These are phyloP conservation scores for Bolboschoenoplectus hybrid DNA, from an alignment of 202 grass and related monocot species.

Conservation along the genomic window DNA sequence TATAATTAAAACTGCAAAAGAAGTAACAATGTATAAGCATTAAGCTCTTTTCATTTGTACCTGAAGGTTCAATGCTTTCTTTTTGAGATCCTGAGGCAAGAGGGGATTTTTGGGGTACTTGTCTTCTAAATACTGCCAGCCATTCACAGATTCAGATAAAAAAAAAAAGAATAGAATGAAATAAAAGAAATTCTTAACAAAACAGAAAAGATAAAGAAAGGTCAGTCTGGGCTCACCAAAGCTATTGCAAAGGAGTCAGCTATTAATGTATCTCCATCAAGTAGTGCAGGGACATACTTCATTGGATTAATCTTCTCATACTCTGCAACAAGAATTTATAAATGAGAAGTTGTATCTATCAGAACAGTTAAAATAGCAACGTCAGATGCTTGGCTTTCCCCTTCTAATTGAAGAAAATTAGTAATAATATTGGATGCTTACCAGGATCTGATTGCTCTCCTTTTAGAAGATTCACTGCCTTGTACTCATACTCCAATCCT, in stretches of 20 bases:
- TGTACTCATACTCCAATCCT: constrained; percentile 93
- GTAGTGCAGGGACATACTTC: constrained; percentile 67
- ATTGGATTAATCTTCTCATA: constrained; percentile 79
- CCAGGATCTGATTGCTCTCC: constrained; percentile 79
- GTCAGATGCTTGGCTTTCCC: not conserved
- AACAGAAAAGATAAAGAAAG: not conserved
- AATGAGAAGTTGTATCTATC: not conserved
- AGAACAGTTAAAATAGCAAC: not conserved
- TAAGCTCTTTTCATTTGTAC: constrained; percentile 40
- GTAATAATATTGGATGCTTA: constrained; percentile 25
- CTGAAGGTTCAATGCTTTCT: constrained; percentile 88
- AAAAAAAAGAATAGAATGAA: not conserved
- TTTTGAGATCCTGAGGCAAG: constrained; percentile 74
- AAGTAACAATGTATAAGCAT: not conserved
- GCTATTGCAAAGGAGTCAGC: constrained; percentile 70
- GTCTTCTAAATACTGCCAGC: constrained; percentile 82
- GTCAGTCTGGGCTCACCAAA: constrained; percentile 48
- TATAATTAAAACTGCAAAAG: not conserved
- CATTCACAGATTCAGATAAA: not conserved
- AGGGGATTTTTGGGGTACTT: constrained; percentile 70
- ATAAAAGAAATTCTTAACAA: not conserved
- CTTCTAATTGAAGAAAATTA: not conserved
- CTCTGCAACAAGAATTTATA: constrained; percentile 48
- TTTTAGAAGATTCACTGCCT: constrained; percentile 80
- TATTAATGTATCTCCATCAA: constrained; percentile 53